Base-by-base conservation (phyloP, 1,284 basidiomycete species). In the Chalciporus sp. region DNA sequence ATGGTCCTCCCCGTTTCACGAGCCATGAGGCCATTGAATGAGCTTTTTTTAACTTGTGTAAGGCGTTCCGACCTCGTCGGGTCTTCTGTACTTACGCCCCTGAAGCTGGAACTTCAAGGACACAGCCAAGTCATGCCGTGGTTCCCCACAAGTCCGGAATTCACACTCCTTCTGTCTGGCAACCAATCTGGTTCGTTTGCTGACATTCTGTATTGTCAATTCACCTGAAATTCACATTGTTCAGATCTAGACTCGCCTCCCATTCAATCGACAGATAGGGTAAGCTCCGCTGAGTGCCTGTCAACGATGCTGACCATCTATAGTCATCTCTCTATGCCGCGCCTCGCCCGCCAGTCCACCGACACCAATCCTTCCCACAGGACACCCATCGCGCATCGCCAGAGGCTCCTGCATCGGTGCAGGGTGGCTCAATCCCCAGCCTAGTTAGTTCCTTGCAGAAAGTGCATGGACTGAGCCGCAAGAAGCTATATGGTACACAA, bases 391-490 rank as follows among this genome's bases (percentile, higher is more conserved):
- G 49, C 9, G 10, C 8, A 17, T 14, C 35, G 9, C 43, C 47
- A 9, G 50, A 49, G 9, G 27, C 31, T 8, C 29, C 56, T n/a
- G 23, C 27, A 11, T 35, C 58, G 26, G 1, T 19, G 5, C 61
- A 58, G 47, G 55, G 42, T 11, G 55, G 51, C 10, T 46, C 59
- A 5, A 57, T 55, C 4, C 77, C 76, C 2, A 80, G 74, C 56
- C 68, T 85, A 2, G 83, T 85, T 27, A 73, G 68, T 28, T 81
- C 81, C 17, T 68, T 85, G 9, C 81, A 85, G 61, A 78, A 82
- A 60, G 73, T 81, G 14, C 84, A 85, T 50, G 84, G 83, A 8
- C 60, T 85, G 42, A 83, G 80, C 8, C 82, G 84, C 66, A 85
- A 84, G 70, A 84, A 84, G 55, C 73, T 82, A 10, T 84, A 84